These are phyloP conservation scores for Drechslerella coelobrocha DNA, from an alignment of 2,329 filamentous ascomycete species.

Conservation along the genomic window DNA sequence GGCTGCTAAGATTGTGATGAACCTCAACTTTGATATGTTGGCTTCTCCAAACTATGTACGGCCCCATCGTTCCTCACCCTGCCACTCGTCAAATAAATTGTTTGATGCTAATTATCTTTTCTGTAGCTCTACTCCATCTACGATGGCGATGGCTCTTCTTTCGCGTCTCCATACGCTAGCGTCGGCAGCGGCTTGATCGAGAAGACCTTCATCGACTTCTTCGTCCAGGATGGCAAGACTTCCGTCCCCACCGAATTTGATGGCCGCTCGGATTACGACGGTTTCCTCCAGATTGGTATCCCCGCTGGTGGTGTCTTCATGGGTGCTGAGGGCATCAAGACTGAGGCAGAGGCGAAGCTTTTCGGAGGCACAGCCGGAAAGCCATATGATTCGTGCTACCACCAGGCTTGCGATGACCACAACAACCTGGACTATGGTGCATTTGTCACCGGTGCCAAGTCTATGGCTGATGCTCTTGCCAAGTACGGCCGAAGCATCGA, in stretches of 20 bases:
- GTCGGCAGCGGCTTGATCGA: conserved; percentile 66
- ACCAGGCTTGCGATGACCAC: conserved; percentile 42
- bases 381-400: conserved; percentile 50
- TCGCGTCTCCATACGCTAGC: conserved; percentile 63
- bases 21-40: conserved; percentile 77
- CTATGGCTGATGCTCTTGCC: conserved; percentile 74
- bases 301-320: conserved; percentile 68
- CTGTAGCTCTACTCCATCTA: conserved; percentile 56
- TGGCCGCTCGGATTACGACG: conserved; percentile 68
- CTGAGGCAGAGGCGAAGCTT: conserved; percentile 62
- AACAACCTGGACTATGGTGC: conserved; percentile 50
- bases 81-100: background rate
- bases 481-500: conserved; percentile 72
- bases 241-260: conserved; percentile 64
- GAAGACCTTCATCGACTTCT: conserved; percentile 64
- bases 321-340: conserved; percentile 68
- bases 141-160: conserved; percentile 66
- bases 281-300: conserved; percentile 66
- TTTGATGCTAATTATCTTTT: background rate
- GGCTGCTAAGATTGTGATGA: conserved; percentile 68
- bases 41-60: conserved; percentile 67
- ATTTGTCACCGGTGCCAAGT: conserved; percentile 58
- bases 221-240: conserved; percentile 59
- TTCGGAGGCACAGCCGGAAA: conserved; percentile 66
- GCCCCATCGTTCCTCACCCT: background rate